These are phyloP conservation scores for Annulohypoxylon truncatum DNA, from an alignment of 2,329 filamentous ascomycete genomes.

Conservation along the genomic window DNA sequence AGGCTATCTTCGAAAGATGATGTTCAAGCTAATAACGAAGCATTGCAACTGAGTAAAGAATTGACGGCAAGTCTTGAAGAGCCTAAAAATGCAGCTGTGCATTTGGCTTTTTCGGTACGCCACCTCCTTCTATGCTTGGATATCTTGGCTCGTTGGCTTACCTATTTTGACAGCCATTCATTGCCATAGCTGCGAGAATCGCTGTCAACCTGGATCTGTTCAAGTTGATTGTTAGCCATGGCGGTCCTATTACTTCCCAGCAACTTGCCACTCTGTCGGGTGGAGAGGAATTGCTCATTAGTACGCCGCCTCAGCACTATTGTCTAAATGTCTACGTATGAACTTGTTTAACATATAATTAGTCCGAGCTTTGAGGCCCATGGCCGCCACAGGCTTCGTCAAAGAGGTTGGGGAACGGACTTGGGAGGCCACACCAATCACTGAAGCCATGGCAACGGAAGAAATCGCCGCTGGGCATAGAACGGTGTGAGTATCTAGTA, in stretches of 20 bases:
- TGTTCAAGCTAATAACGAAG: constrained; percentile 7
- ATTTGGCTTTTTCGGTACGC: constrained; percentile 37
- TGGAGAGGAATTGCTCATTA: constrained; percentile 46
- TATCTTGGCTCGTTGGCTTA: background rate
- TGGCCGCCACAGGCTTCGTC: constrained; percentile 43
- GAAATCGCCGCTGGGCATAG: constrained; percentile 45
- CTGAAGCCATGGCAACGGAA: constrained; percentile 45
- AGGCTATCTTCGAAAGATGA: constrained; percentile 3
- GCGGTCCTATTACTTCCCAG: constrained; percentile 31
- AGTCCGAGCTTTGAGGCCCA: constrained; percentile 42
- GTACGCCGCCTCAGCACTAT: constrained; percentile 19
- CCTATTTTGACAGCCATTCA: constrained; percentile 34
- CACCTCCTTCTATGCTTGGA: background rate
- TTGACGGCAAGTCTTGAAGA: constrained; percentile 27
- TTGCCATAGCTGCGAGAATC: constrained; percentile 41
- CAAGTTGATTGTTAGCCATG: constrained; percentile 36
- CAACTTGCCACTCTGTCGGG: constrained; percentile 40
- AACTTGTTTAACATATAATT: background rate
- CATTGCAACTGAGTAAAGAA: constrained; percentile 4
- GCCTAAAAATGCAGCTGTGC: constrained; percentile 32
- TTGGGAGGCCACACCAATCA: constrained; percentile 44
- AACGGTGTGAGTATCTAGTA: constrained; percentile 40
- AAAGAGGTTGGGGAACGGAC: constrained; percentile 41
- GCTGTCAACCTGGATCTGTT: constrained; percentile 44
- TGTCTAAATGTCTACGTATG: background rate